Evolutionary conservation across 179 eudicot genomes (phyloP), one percentile per base, ranked within the genome.

Genomic region (Vitellaria paradoxa): DNA sequence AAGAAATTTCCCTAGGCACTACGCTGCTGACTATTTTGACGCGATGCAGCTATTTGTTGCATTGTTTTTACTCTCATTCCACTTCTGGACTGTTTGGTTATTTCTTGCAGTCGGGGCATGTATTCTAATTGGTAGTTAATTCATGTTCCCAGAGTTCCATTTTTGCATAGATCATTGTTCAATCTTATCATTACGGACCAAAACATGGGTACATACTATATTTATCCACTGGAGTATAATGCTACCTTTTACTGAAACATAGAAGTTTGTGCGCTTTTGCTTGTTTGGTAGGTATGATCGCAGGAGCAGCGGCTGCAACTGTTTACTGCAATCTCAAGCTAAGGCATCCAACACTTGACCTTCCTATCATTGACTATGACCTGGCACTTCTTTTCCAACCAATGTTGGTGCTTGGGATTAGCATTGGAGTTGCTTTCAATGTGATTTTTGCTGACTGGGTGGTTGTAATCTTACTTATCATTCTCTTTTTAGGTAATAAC

Each of bases 311-410:
- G 63, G 83, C 77, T 56, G 81, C 93, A 70, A 82, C 85, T 42
- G 91, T 89, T 62, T 86, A 78, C 72, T 89, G 80, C 70, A 87
- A 89, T 71, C 81, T 89, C 67, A 87, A 78, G 65, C 86, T 84
- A 52, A 79, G 89, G 74, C 92, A 89, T 78, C 90, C 92, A 42
- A 82, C 89, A 3, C 89, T 86, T 47, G 86, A 89, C 57, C 79
- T 86, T 81, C 92, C 92, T 3, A 71, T 87, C 72, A 89, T 89
- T 42, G 90, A 89, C 76, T 89, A 89, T 65, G 92, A 89, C 80
- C 77, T 89, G 63, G 92, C 89, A 53, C 77, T 89, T 59, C 92
- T 89, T 45, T 81, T 89, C 56, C 92, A 89, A 69, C 92, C 92
- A 59, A 89, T 89, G 92, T 87, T 89, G 10, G 79, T 89, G 85